Conservation (phyloP, 169 alveolate genomes). For the Plasmodium fragile region DNA sequence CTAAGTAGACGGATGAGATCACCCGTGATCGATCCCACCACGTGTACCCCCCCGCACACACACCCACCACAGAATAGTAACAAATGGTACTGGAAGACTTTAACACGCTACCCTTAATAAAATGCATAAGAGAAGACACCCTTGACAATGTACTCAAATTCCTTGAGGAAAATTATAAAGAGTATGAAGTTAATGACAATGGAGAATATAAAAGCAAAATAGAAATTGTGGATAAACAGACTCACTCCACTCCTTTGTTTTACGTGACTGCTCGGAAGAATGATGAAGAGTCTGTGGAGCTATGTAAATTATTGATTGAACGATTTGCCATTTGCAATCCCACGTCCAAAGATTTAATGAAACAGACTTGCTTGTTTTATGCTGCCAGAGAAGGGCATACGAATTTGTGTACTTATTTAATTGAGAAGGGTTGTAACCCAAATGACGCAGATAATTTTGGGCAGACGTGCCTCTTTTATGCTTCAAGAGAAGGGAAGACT, state of each 20-base stretch:
- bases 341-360: conserved; percentile 87
- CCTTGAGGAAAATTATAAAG: conserved; percentile 60
- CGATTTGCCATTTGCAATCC: conserved; percentile 87
- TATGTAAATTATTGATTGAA: conserved; percentile 87
- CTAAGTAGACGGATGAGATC: background rate
- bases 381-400: conserved; percentile 95
- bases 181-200: conserved; percentile 50
- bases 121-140: conserved; percentile 62
- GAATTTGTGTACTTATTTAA: conserved; percentile 87
- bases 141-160: conserved; percentile 39
- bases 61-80: no score
- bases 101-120: conserved; percentile 72
- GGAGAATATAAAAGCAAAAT: conserved; percentile 43
- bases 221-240: conserved; percentile 80
- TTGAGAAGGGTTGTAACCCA: conserved; percentile 91
- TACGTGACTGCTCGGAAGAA: conserved; percentile 88
- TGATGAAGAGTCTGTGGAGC: conserved; percentile 90
- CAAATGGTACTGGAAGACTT: conserved; percentile 73
- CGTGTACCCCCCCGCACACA: background rate
- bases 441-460: conserved; percentile 92
- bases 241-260: conserved; percentile 88
- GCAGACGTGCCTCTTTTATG: conserved; percentile 93
- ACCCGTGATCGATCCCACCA: background rate
- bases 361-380: conserved; percentile 94
- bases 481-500: conserved; percentile 94